Evolutionary conservation across 75 land plant species (phyloP).

Genomic region (Selaginella tamariscina): DNA sequence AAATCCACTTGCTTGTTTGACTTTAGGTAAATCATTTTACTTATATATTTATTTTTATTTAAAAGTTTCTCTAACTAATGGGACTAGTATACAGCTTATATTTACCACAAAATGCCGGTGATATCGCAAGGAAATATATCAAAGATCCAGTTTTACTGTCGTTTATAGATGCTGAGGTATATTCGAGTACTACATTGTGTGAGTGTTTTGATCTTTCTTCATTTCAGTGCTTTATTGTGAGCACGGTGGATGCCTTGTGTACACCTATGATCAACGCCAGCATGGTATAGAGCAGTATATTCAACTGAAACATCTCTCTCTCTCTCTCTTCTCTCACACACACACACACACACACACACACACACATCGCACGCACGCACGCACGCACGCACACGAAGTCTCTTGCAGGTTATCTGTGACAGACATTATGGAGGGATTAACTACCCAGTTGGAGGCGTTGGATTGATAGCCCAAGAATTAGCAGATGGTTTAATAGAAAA

Average conservation of each 20-base stretch:
- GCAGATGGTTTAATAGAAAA: conserved; percentile 73
- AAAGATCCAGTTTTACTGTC: conserved; percentile 74
- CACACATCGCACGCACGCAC: neutral
- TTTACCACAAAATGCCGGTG: conserved; percentile 95
- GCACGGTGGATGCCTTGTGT: conserved; percentile 82
- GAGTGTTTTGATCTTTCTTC: neutral
- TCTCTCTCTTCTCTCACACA: neutral
- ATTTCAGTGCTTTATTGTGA: conserved; percentile 93
- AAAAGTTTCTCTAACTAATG: neutral
- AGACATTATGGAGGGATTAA: conserved; percentile 96
- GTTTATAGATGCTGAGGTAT: conserved; percentile 94
- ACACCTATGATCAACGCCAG: conserved; percentile 99
- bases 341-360: neutral
- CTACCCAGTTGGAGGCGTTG: conserved; percentile 96
- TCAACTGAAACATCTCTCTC: neutral
- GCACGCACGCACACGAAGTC: neutral
- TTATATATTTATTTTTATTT: neutral
- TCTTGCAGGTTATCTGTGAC: conserved; percentile 73
- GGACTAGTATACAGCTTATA: conserved; percentile 71
- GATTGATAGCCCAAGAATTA: conserved; percentile 72
- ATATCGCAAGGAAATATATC: conserved; percentile 78
- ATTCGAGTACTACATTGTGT: neutral
- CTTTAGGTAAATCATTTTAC: conserved; percentile 77
- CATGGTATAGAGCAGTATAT: conserved; percentile 46
- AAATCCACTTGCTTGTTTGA: conserved; percentile 86